Evolutionary conservation across 192 early-diverging fungal species (phyloP).

Genomic region (Rhizophagus sp.): DNA sequence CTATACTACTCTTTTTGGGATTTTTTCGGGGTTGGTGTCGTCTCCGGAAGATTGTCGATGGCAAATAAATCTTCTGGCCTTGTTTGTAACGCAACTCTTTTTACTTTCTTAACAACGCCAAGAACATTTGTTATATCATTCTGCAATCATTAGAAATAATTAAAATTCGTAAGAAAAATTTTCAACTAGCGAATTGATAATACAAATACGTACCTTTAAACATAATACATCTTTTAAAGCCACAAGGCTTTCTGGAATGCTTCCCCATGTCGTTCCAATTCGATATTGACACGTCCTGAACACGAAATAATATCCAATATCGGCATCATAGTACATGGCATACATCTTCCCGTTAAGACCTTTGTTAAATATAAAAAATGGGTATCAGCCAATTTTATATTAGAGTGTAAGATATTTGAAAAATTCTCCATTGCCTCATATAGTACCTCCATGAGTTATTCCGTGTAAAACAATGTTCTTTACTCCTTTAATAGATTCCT

Average conservation of each 20-base stretch:
- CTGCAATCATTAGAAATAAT: not conserved
- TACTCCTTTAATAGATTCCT: not conserved
- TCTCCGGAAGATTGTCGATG: no score
- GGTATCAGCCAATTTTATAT: no score
- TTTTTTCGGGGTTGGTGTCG: no score
- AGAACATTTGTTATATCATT: not conserved
- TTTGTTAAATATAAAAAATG: not conserved
- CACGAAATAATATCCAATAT: conserved; percentile 10
- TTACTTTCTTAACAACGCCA: no score
- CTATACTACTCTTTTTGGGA: no score
- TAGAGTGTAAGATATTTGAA: no score
- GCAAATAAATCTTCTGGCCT: no score
- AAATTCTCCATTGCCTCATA: no score
- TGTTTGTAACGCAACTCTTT: no score
- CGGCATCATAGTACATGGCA: conserved; percentile 10
- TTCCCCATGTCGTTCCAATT: conserved; percentile 18
- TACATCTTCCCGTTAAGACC: conserved; percentile 11
- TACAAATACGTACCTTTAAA: not conserved
- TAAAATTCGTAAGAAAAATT: not conserved
- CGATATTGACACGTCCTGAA: not conserved
- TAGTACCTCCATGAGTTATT: not conserved
- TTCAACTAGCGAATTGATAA: not conserved
- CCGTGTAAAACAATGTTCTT: conserved; percentile 14
- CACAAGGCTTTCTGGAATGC: conserved; percentile 6
- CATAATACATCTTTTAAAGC: conserved; percentile 4